A percentile compares a stretch with the other conserved stretches of the same genome.
Conservation (phyloP, 352 stramenopile genomes). For the Phytophthora brassicae region DNA sequence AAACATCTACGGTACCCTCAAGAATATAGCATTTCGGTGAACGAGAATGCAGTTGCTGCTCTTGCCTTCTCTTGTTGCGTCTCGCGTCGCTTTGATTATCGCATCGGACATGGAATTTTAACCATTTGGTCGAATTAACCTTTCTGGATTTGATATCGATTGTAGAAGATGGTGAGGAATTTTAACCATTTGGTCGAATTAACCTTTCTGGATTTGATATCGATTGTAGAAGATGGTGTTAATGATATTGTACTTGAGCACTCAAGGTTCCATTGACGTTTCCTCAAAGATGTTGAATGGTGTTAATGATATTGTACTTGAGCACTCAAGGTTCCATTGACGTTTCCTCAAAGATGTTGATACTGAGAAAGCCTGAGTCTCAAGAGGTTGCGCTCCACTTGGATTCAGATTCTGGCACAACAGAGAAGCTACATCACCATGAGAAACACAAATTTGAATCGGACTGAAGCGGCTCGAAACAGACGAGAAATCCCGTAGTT, state of each 20-base stretch:
- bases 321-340: constrained; percentile 42
- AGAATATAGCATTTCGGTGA: constrained; percentile 16
- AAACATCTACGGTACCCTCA: constrained; percentile 11
- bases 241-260: constrained; percentile 46
- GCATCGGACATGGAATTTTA: constrained; percentile 33
- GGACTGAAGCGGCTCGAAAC: constrained; percentile 53
- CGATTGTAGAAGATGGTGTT: neutral
- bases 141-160: neutral
- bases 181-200: constrained; percentile 13
- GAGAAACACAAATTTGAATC: constrained; percentile 46
- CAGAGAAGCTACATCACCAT: constrained; percentile 30
- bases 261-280: constrained; percentile 39
- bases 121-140: neutral
- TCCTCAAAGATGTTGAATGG: constrained; percentile 54
- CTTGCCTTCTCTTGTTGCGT: constrained; percentile 8
- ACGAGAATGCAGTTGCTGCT: constrained; percentile 5
- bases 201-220: neutral
- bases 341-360: constrained; percentile 52
- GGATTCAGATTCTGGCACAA: constrained; percentile 8
- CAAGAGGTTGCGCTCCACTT: neutral
- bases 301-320: constrained; percentile 40
- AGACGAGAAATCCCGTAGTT: constrained; percentile 49
- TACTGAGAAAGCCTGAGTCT: constrained; percentile 38
- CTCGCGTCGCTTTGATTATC: constrained; percentile 22
- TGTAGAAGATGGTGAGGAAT: no score